phyloP scores from a whole-genome alignment of 2,329 filamentous ascomycete species.

The Ascochyta viciae-villosae region DNA sequence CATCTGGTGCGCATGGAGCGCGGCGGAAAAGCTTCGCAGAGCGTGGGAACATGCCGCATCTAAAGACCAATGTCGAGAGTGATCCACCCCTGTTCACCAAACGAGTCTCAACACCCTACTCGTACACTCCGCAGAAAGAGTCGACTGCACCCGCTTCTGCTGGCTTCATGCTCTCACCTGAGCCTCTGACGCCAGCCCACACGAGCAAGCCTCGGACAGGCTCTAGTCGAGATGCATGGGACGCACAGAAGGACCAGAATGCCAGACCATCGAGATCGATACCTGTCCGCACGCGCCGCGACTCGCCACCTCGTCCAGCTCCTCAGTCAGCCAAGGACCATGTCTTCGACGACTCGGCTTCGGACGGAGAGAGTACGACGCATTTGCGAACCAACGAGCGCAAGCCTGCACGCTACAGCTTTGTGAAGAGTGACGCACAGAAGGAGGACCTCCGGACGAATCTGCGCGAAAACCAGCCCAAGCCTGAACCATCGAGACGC shows the following conservation, averaged over 20 bases:
- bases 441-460: conserved; percentile 43
- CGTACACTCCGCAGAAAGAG: conserved; percentile 49
- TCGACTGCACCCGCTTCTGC: conserved; percentile 43
- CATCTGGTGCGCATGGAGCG: conserved; percentile 15
- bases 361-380: conserved; percentile 36
- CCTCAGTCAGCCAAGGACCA: conserved; percentile 30
- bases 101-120: conserved; percentile 56
- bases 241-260: conserved; percentile 27
- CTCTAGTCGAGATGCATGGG: conserved; percentile 21
- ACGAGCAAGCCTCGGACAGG: conserved; percentile 37
- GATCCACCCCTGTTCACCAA: conserved; percentile 51
- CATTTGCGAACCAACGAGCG: conserved; percentile 40
- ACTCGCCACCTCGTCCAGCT: conserved; percentile 23
- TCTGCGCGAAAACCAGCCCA: conserved; percentile 29
- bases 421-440: conserved; percentile 46
- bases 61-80: conserved; percentile 39
- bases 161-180: conserved; percentile 58
- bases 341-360: conserved; percentile 40
- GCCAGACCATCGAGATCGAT: conserved; percentile 36
- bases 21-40: conserved; percentile 45
- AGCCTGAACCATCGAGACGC: conserved; percentile 23
- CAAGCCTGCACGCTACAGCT: conserved; percentile 49
- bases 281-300: conserved; percentile 36
- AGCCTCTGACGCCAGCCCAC: conserved; percentile 52
- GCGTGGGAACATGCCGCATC: conserved; percentile 42